Evolutionary conservation across 2,329 filamentous ascomycete species (phyloP), one percentile per base, ranked within the genome.

Genomic region (Amauroascus verrucosus): DNA sequence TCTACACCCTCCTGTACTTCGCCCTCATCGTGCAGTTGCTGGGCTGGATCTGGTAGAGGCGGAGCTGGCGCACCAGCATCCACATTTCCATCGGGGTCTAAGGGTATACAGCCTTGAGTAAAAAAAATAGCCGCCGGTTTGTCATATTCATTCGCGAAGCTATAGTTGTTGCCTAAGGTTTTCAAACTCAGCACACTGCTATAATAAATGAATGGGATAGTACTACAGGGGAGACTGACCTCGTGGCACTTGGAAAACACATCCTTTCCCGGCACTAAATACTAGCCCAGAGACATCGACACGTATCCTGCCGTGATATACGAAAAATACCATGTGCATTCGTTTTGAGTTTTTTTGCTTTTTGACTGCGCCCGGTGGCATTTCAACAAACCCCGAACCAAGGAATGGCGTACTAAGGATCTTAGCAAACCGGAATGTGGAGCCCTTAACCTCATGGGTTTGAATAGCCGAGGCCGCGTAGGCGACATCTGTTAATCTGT

Each of bases 301-400:
- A 59, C 82, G 76, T 18, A 96, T 88, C 59, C 85, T 83, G 20
- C 93, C 93, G 43, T 80, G 79, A 61, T 88, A 84, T 28, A 98
- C 85, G 62, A 95, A 96, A 69, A 97, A 97, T 1, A 86, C 84
- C 85, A 98, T 93, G 65, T 96, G 89, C 88, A 96, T 97, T 72
- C 86, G 90, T 58, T 91, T 80, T 33, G 86, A 86, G 70, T 96
- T 97, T 77, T 97, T 97, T 47, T 84, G 81, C 61, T 84, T 82
- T 75, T 98, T 98, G 65, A 86, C 81, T 30, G 86, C 82, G 1
- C 85, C 84, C 0, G 88, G 84, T 5, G 88, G 87, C 48, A 98
- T 74, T 63, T 97, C 91, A 35, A 98, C 86, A 50, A 97, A 79
- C 14, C 93, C 93, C 8, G 86, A 85, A 32, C 89, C 90, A 68